A percentile compares a stretch with the other conserved stretches of the same genome.
These are phyloP conservation scores for Lasiodiplodia sp. DNA, from an alignment of 2,329 filamentous ascomycete genomes.

Conservation along the genomic window DNA sequence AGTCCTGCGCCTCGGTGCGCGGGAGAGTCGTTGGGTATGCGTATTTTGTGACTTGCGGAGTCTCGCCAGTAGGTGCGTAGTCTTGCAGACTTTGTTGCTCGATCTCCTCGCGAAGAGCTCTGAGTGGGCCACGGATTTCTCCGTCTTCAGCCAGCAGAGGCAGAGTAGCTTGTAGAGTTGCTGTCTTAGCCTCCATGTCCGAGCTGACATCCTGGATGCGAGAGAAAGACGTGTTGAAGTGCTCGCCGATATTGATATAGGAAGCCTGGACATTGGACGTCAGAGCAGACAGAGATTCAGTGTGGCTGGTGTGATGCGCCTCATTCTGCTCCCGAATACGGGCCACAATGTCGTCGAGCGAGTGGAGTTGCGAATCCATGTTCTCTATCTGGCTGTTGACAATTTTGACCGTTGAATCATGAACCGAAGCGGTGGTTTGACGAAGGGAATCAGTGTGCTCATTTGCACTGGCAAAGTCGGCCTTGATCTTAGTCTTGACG, in stretches of 20 bases:
- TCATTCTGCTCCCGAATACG: slow-evolving; percentile 83
- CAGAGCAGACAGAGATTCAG: slow-evolving; percentile 70
- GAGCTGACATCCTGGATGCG: slow-evolving; percentile 73
- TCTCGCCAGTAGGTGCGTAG: slow-evolving; percentile 84
- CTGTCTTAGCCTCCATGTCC: slow-evolving; percentile 69
- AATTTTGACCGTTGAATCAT: slow-evolving; percentile 87
- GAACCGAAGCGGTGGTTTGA: slow-evolving; percentile 82
- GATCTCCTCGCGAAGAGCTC: slow-evolving; percentile 74
- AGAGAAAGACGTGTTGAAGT: slow-evolving; percentile 73
- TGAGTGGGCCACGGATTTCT: slow-evolving; percentile 72
- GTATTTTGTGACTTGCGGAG: slow-evolving; percentile 82
- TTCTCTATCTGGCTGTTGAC: slow-evolving; percentile 89
- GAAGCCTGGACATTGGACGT: slow-evolving; percentile 74
- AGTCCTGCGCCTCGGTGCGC: slow-evolving; percentile 71
- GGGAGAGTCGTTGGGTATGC: slow-evolving; percentile 81
- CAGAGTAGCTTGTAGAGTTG: slow-evolving; percentile 66
- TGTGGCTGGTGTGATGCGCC: slow-evolving; percentile 74
- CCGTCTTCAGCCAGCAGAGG: slow-evolving; percentile 63
- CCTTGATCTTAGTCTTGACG: slow-evolving; percentile 81
- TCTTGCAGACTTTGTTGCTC: slow-evolving; percentile 71
- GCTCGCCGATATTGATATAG: slow-evolving; percentile 72
- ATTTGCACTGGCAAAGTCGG: slow-evolving; percentile 85
- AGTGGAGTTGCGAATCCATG: slow-evolving; percentile 86
- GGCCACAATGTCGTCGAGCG: slow-evolving; percentile 88
- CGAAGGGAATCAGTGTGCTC: slow-evolving; percentile 85